Base-by-base conservation (phyloP, 1,139 yeast species). In the Hemisphaericaspora lyxosophila region DNA sequence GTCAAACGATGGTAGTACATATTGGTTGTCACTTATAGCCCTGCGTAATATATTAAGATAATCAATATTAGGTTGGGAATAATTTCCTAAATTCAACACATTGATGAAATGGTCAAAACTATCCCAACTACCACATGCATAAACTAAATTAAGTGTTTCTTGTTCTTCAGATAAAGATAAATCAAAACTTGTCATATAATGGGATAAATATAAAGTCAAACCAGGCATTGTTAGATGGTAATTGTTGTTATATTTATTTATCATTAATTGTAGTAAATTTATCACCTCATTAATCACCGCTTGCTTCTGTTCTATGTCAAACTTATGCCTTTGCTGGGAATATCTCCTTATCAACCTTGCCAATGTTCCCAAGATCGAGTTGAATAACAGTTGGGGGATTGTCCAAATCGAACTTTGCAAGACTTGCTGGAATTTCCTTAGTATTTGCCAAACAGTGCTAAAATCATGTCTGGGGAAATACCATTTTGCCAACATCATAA, bases 401-500 rank as follows among this genome's bases (percentile, higher is more conserved):
- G 15, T 5, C 36, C 36, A 34, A 4, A 6, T 11, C 3, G 3
- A 11, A 9, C 2, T 11, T 11, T 4, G 15, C 23, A 17, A 28
- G 18, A 12, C 11, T n/a, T 11, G 17, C n/a, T 9, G 12, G 17
- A 17, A 28, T n/a, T 3, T 15, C 17, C 20, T n/a, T 18, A 11
- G 23, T 19, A 19, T 7, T 19, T 19, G 23, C 8, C 8, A 19
- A 19, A 28, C 31, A 9, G 15, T n/a, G 7, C 2, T 6, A 15
- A 17, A 28, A 18, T 28, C 31, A 15, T 34, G 43, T 26, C 38
- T 30, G 11, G 45, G 36, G 9, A 46, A 30, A 16, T 39, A 41
- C 52, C 56, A 50, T 34, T 42, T 47, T 18, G 48, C 36, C 20
- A 52, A 35, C 33, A 46, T 43, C 22, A 31, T 32, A 30, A 48